Conservation (phyloP, 129 eudicot genomes). For the Centaurea solstitialis region DNA sequence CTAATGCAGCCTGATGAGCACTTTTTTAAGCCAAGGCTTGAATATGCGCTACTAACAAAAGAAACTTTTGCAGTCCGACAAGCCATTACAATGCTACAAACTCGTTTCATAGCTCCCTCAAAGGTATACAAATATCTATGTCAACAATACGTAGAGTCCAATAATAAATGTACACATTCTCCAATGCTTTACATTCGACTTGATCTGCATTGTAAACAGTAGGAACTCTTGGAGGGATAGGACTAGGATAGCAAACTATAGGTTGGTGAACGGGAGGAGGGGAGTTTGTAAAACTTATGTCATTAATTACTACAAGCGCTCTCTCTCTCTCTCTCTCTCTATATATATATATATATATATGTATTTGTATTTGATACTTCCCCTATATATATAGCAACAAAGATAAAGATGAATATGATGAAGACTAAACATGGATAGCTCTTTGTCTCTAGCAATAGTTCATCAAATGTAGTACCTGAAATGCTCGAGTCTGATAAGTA, state of each 20-base stretch:
- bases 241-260: too few relatives aligned
- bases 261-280: too few relatives aligned
- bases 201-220: too few relatives aligned
- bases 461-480: constrained; percentile 49
- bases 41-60: neutral
- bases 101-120: neutral
- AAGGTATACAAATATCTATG: neutral
- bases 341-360: too few relatives aligned
- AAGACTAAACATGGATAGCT: neutral
- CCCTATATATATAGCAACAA: neutral
- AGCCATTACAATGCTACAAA: neutral
- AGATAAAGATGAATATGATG: neutral
- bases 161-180: too few relatives aligned
- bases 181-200: too few relatives aligned
- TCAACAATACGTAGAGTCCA: too few relatives aligned
- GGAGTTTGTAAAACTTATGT: neutral
- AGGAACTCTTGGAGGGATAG: too few relatives aligned
- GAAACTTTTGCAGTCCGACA: neutral
- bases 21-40: too few relatives aligned
- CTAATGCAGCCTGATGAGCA: too few relatives aligned
- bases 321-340: neutral
- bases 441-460: neutral
- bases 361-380: too few relatives aligned
- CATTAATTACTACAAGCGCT: neutral
- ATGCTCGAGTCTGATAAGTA: constrained; percentile 71